phyloP scores from a whole-genome alignment of 2,329 filamentous ascomycete species.

The Colletotrichum tropicicola region DNA sequence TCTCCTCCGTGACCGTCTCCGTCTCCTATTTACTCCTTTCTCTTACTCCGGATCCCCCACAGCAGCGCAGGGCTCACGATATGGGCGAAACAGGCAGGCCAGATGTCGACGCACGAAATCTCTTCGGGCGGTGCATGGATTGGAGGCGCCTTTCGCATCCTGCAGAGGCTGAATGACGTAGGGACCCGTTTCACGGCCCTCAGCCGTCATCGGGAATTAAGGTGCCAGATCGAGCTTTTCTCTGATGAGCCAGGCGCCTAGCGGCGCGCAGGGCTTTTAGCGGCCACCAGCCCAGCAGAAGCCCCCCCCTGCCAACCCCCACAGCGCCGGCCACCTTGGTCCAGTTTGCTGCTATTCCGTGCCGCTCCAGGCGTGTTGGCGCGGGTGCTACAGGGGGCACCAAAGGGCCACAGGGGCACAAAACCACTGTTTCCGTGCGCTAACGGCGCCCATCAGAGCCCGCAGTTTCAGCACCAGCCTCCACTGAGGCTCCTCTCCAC shows the following conservation, averaged over 20 bases:
- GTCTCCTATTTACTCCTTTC: not conserved
- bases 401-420: not conserved
- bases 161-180: slow-evolving; percentile 26
- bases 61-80: not conserved
- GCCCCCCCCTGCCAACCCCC: slow-evolving; percentile 15
- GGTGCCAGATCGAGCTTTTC: slow-evolving; percentile 26
- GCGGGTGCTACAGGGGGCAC: slow-evolving; percentile 5
- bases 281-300: slow-evolving; percentile 2
- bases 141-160: slow-evolving; percentile 9
- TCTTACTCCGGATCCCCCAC: not conserved
- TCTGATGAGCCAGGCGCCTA: not conserved
- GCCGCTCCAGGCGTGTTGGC: slow-evolving; percentile 18
- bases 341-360: slow-evolving; percentile 3
- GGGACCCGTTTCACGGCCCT: slow-evolving; percentile 27
- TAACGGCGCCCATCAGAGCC: slow-evolving; percentile 16
- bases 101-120: slow-evolving; percentile 23
- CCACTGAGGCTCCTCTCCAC: not conserved
- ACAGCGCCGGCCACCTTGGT: slow-evolving; percentile 6
- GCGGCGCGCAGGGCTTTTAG: slow-evolving; percentile 10
- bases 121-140: slow-evolving; percentile 13
- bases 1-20: not conserved
- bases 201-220: slow-evolving; percentile 24
- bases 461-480: slow-evolving; percentile 20
- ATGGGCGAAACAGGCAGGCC: slow-evolving; percentile 13
- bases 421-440: slow-evolving; percentile 16